Evolutionary conservation across 805 yeast species (phyloP), one percentile per base, ranked within the genome.

Genomic region (Cyberlindnera nakhonratchasimensis): DNA sequence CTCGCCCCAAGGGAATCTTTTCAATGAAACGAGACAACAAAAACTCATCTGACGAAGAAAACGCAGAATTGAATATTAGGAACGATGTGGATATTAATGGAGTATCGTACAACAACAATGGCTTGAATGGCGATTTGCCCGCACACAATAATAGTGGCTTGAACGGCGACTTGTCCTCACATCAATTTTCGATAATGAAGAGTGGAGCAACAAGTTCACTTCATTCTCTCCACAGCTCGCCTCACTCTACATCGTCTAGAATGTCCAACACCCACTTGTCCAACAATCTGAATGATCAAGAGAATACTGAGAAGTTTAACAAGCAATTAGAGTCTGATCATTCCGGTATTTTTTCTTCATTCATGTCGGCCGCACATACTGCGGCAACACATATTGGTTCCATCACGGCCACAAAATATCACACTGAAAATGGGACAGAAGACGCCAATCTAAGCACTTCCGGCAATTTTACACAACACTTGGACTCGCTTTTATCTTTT

Each of bases 301-400:
- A 28, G 7, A 6, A 14, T n/a, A 5, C 12, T 8, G 33, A 30
- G 12, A 30, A 30, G 30, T 5, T 11, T 25, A 29, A 29, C n/a
- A 21, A 4, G 25, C 21, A 20, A 4, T 5, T 13, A 3, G 44
- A 36, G 10, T 6, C 34, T 7, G 36, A 35, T 20, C 43, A 35
- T 20, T 37, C 50, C 35, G 75, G 79, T 2, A 48, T 75, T 12
- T 50, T 75, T 1, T 68, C 75, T 1, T 57, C 77, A 1, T 53
- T 75, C 17, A 45, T 75, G 31, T 63, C 68, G 14, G 74, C 72
- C 11, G 79, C 79, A 5, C 77, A 71, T 45, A 69, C 62, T 40
- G 77, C 75, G 2, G 72, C 73, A 7, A 21, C 46, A 1, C 48
- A 46, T 19, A 24, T 52, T 14, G 45, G 50, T 3, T 38, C 53